Conservation (phyloP, 2,329 filamentous ascomycete genomes). For the Sporothrix pseudoabietina region DNA sequence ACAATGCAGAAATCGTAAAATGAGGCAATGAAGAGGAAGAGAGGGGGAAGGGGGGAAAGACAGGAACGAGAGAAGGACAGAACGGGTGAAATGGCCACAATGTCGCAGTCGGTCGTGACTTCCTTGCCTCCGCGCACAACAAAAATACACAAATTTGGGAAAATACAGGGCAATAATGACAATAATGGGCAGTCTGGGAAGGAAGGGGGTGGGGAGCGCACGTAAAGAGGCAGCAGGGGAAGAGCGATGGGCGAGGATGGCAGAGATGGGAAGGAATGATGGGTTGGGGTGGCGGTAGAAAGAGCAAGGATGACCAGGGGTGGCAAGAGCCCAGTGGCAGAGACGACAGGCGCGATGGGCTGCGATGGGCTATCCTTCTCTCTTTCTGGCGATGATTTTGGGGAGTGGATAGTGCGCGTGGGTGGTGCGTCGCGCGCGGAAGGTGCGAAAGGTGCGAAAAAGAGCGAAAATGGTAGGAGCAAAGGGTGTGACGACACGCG, state of each 20-base stretch:
- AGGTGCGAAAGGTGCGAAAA: slow-evolving; percentile 23
- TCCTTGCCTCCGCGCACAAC: slow-evolving; percentile 27
- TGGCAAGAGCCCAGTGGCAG: slow-evolving; percentile 29
- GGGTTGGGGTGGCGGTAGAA: slow-evolving; percentile 20
- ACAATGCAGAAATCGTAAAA: slow-evolving; percentile 20
- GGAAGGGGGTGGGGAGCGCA: slow-evolving; percentile 8
- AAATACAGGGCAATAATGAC: background rate
- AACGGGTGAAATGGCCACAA: background rate
- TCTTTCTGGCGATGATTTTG: background rate
- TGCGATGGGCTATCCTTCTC: too few species aligned
- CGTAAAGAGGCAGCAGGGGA: slow-evolving; percentile 14
- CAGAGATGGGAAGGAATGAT: slow-evolving; percentile 25
- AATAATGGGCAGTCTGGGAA: slow-evolving; percentile 6
- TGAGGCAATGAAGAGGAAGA: slow-evolving; percentile 8
- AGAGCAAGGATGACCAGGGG: slow-evolving; percentile 8
- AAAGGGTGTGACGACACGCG: slow-evolving; percentile 31
- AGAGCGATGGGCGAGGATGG: background rate
- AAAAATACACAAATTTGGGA: slow-evolving; percentile 20
- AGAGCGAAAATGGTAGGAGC: slow-evolving; percentile 18
- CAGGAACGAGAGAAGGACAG: slow-evolving; percentile 8
- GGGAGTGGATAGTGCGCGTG: slow-evolving; percentile 1
- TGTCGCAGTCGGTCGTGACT: slow-evolving; percentile 25
- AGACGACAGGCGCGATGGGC: slow-evolving; percentile 1
- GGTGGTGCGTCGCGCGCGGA: slow-evolving; percentile 9
- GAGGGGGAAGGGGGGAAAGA: background rate